Evolutionary conservation across 352 stramenopile species (phyloP), one percentile per base, ranked within the genome.

Genomic region (Aphanomyces stellatus): DNA sequence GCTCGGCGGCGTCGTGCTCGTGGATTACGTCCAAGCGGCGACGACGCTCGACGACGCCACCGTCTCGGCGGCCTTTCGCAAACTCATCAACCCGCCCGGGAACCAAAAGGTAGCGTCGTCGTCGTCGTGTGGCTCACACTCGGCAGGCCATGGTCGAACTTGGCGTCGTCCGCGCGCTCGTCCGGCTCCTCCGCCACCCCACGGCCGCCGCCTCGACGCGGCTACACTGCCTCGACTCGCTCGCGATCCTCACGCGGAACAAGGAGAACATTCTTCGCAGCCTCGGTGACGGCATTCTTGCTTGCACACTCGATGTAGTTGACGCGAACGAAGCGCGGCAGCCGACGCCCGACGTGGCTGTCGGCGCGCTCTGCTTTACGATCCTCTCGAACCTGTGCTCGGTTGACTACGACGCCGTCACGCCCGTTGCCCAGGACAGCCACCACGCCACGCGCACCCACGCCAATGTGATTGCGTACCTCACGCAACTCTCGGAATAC

Each of bases 391-490:
- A 88, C 35, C 41, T 90, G 3, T 90, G 84, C 51, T 75, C 72
- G 1, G 64, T 81, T 31, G 70, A 86, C 65, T 92, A 82, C 68
- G 78, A 90, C 25, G 69, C 77, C 10, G 73, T 77, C 34, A 8
- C 31, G 22, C 19, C 28, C 8, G 8, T 19, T 19, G 24, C 48
- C 8, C 48, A 34, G 8, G 8, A 43, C 48, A 56, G 19, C 48
- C 8, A 17, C 53, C 37, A n/a, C n/a, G 51, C 72, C 24, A 72
- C 73, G 10, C 64, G 65, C 15, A 71, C 71, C 0, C 76, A 85
- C 37, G 83, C 88, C 66, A 92, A 92, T 49, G 79, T 92, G 30
- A 79, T 92, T 43, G 76, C 72, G 51, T 88, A 79, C 10, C 71
- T 92, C 6, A 83, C 79, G n/a, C 78, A 82, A 25, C 71, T 92